Conservation (phyloP, 495 filamentous ascomycete species). For the Aspergillus conjunctus region DNA sequence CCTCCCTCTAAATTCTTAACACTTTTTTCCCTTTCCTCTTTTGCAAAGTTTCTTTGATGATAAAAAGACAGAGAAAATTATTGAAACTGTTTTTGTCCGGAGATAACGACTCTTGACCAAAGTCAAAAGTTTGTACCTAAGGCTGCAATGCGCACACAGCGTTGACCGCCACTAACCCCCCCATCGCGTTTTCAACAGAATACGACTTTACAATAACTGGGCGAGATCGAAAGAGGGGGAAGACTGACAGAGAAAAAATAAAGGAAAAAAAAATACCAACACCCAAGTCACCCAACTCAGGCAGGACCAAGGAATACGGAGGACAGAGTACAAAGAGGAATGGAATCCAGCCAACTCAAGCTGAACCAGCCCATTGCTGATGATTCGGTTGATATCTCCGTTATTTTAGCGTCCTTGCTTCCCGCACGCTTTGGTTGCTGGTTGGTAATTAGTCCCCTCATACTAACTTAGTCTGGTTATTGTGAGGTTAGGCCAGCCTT, state of each 20-base stretch:
- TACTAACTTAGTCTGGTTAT: neutral
- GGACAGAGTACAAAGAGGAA: slow-evolving; percentile 18
- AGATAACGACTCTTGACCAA: slow-evolving; percentile 1
- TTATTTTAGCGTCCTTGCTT: slow-evolving; percentile 13
- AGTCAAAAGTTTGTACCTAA: slow-evolving; percentile 24
- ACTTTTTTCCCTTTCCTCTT: neutral
- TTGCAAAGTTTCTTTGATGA: neutral
- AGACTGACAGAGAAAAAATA: slow-evolving; percentile 2
- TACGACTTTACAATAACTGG: slow-evolving; percentile 1
- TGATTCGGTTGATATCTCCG: slow-evolving; percentile 20
- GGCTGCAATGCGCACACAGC: slow-evolving; percentile 20
- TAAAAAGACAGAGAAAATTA: neutral
- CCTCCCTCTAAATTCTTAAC: neutral
- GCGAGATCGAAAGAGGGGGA: slow-evolving; percentile 3
- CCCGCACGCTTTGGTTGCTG: neutral
- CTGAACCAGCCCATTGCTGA: neutral
- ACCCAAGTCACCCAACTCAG: neutral
- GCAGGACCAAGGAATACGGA: slow-evolving; percentile 16
- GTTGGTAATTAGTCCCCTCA: neutral
- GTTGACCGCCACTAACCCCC: slow-evolving; percentile 23
- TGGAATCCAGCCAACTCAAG: slow-evolving; percentile 3
- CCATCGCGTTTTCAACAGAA: slow-evolving; percentile 4
- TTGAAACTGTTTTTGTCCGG: neutral
- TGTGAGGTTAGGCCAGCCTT: neutral
- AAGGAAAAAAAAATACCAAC: slow-evolving; percentile 5